A percentile compares a stretch with the other conserved stretches of the same genome.
Conservation (phyloP, 192 early-diverging fungal species). For the Dissophora ornata region DNA sequence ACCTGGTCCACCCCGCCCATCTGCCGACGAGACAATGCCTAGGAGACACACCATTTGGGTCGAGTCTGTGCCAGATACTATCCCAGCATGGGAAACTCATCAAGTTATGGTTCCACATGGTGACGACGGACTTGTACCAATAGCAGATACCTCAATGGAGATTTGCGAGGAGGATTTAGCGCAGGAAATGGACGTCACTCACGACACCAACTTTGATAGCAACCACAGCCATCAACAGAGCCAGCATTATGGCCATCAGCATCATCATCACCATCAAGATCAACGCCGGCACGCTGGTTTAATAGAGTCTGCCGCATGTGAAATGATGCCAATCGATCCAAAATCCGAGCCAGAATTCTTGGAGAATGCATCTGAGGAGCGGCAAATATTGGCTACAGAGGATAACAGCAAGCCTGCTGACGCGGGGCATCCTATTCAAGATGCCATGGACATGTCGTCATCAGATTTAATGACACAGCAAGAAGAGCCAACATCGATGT, state of each 20-base stretch:
- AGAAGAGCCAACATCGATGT: neutral
- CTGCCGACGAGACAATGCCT: slow-evolving; percentile 16
- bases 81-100: slow-evolving; percentile 5
- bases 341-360: neutral
- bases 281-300: neutral
- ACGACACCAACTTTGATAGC: neutral
- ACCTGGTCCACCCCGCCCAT: slow-evolving; percentile 22
- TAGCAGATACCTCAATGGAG: slow-evolving; percentile 39
- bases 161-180: slow-evolving; percentile 27
- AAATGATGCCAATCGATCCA: slow-evolving; percentile 22
- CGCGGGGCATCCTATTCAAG: neutral
- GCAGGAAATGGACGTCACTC: slow-evolving; percentile 5
- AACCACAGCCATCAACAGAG: no score
- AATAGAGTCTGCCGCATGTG: no score
- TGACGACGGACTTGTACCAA: slow-evolving; percentile 33
- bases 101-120: neutral
- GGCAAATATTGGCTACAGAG: neutral
- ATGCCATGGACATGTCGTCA: neutral
- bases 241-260: no score
- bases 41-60: slow-evolving; percentile 36
- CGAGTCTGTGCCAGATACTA: slow-evolving; percentile 31
- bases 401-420: neutral
- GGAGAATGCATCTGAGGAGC: neutral
- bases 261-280: neutral
- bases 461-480: neutral